phyloP scores from a whole-genome alignment of 169 alveolate genomes.

The Plasmodium blacklocki region DNA sequence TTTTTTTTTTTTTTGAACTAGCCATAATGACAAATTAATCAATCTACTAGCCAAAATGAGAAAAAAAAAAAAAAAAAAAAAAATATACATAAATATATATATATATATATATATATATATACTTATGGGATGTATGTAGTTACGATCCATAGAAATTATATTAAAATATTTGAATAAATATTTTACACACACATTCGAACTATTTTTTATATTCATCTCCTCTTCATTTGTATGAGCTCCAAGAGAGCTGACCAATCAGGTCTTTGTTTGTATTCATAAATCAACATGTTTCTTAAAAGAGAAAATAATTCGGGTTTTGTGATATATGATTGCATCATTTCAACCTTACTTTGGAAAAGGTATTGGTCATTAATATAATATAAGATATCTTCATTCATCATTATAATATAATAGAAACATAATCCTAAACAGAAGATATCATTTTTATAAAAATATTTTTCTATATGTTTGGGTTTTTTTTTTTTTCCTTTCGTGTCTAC shows the following conservation, averaged over 20 bases:
- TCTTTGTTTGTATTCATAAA: constrained; percentile 30
- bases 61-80: too few relatives aligned
- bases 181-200: too few relatives aligned
- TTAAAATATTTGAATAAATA: too few relatives aligned
- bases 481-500: constrained; percentile 9
- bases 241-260: constrained; percentile 25
- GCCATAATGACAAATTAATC: too few relatives aligned
- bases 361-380: constrained; percentile 18
- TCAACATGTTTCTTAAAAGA: constrained; percentile 27
- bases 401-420: constrained; percentile 53
- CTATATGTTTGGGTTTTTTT: constrained; percentile 24
- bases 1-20: too few relatives aligned
- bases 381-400: constrained; percentile 58
- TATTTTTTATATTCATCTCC: too few relatives aligned
- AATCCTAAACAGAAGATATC: constrained; percentile 64
- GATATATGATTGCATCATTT: constrained; percentile 4
- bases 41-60: too few relatives aligned
- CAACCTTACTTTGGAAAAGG: constrained; percentile 28
- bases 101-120: too few relatives aligned
- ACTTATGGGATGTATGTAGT: too few relatives aligned
- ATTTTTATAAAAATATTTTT: constrained; percentile 30
- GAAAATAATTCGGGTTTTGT: constrained; percentile 22
- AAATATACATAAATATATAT: too few relatives aligned
- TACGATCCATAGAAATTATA: too few relatives aligned
- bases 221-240: neutral